Percentiles rank a stretch among this genome's conserved stretches.
phyloP scores from a whole-genome alignment of 2,329 filamentous ascomycete genomes.

The Paramyrothecium sp. region DNA sequence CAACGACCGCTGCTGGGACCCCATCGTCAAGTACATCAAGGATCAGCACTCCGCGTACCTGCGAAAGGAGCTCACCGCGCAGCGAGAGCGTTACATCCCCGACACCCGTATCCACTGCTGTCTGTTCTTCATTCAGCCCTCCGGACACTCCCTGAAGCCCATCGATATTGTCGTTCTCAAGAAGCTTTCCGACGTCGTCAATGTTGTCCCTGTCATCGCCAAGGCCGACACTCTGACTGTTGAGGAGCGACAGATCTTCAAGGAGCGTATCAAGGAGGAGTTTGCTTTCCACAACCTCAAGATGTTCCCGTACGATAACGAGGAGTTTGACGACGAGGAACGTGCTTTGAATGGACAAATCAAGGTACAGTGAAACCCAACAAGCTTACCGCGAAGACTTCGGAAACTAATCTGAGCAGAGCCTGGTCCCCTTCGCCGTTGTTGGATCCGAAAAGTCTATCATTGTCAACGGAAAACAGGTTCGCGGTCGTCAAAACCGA shows the following conservation, averaged over 20 bases:
- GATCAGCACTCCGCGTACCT: slow-evolving; percentile 99
- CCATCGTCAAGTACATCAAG: slow-evolving; percentile 99
- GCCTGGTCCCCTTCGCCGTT: slow-evolving; percentile 94
- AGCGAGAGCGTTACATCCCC: slow-evolving; percentile 98
- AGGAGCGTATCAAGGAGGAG: slow-evolving; percentile 99
- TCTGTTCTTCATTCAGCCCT: slow-evolving; percentile 99
- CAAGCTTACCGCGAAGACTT: neutral
- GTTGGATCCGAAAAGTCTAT: slow-evolving; percentile 98
- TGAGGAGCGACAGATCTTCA: slow-evolving; percentile 94
- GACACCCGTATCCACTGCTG: slow-evolving; percentile 99
- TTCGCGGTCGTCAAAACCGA: slow-evolving; percentile 95
- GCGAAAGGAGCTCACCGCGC: slow-evolving; percentile 97
- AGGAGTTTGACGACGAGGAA: slow-evolving; percentile 98
- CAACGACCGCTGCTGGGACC: slow-evolving; percentile 99
- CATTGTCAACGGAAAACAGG: slow-evolving; percentile 95
- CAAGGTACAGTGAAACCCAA: slow-evolving; percentile 63
- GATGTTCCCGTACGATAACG: slow-evolving; percentile 99
- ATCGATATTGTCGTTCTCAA: slow-evolving; percentile 99
- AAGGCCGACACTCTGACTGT: slow-evolving; percentile 96
- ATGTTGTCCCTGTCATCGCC: slow-evolving; percentile 97
- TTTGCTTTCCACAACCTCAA: slow-evolving; percentile 99
- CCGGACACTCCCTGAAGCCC: slow-evolving; percentile 95
- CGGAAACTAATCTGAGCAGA: slow-evolving; percentile 51
- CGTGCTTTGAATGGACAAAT: slow-evolving; percentile 90
- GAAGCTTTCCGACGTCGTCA: slow-evolving; percentile 99